Evolutionary conservation across 306 rosid species (phyloP).

Genomic region (Styphnolobium japonicum): DNA sequence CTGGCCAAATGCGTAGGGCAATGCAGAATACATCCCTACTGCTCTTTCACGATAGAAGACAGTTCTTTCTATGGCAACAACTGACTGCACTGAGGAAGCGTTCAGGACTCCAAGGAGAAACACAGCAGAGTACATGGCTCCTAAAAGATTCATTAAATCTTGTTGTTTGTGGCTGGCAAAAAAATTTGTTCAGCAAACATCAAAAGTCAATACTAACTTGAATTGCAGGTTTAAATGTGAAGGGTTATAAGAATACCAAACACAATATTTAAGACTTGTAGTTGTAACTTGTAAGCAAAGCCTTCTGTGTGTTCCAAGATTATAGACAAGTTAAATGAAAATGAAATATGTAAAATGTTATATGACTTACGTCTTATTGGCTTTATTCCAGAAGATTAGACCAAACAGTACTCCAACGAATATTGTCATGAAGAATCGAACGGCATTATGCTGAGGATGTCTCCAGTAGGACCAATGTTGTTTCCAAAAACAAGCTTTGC

Average conservation of each 20-base stretch:
- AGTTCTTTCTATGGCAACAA: slow-evolving; percentile 45
- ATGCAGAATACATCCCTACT: slow-evolving; percentile 21
- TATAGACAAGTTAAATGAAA: background rate
- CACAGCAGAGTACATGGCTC: slow-evolving; percentile 48
- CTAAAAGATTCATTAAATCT: slow-evolving; percentile 40
- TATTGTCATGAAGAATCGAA: slow-evolving; percentile 41
- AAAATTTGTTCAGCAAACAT: background rate
- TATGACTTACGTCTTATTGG: slow-evolving; percentile 33
- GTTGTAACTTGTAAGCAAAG: background rate
- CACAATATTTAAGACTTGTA: background rate
- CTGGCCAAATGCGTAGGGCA: slow-evolving; percentile 11
- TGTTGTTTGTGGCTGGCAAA: slow-evolving; percentile 4
- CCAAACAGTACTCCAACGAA: slow-evolving; percentile 45
- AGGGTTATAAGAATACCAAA: background rate
- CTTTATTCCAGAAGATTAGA: slow-evolving; percentile 51
- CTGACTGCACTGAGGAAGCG: slow-evolving; percentile 46
- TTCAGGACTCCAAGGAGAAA: slow-evolving; percentile 52
- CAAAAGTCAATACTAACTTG: background rate
- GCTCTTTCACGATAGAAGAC: slow-evolving; percentile 57
- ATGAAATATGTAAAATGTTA: background rate
- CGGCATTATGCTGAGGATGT: slow-evolving; percentile 42
- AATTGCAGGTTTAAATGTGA: slow-evolving; percentile 7
- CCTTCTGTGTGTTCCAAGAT: background rate
- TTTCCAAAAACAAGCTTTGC: slow-evolving; percentile 44
- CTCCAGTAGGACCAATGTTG: slow-evolving; percentile 61